Percentiles rank a stretch among this genome's conserved stretches.
phyloP scores from a whole-genome alignment of 2,329 filamentous ascomycete species.

The Fusarium sulawesiense region DNA sequence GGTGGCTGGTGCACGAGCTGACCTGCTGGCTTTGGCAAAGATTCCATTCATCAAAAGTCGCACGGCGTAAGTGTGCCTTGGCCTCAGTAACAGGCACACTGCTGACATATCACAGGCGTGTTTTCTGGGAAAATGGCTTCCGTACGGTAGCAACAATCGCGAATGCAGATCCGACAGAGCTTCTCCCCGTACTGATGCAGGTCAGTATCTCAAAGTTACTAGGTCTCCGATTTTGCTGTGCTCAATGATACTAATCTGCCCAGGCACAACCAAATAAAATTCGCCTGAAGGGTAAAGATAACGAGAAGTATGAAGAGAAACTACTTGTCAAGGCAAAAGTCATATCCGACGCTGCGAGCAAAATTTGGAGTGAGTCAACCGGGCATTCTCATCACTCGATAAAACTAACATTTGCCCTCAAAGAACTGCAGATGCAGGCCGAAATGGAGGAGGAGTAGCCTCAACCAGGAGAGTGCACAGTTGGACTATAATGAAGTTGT shows the following conservation, averaged over 20 bases:
- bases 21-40: conserved; percentile 76
- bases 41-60: conserved; percentile 82
- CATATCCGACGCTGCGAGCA: conserved; percentile 75
- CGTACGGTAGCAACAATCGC: conserved; percentile 75
- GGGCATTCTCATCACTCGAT: neutral
- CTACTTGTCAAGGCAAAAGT: conserved; percentile 73
- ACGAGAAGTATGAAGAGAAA: conserved; percentile 71
- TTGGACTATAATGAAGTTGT: neutral
- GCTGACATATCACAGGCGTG: conserved; percentile 50
- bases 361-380: conserved; percentile 70
- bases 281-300: conserved; percentile 64
- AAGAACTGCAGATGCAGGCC: conserved; percentile 64
- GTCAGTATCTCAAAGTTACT: conserved; percentile 52
- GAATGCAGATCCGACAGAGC: conserved; percentile 73
- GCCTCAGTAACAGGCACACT: neutral
- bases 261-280: conserved; percentile 75
- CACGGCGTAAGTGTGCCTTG: conserved; percentile 66
- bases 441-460: conserved; percentile 59
- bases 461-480: neutral
- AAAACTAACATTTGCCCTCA: conserved; percentile 4
- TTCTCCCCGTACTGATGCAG: conserved; percentile 79
- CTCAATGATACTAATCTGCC: neutral
- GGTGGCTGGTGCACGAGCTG: conserved; percentile 76
- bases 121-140: conserved; percentile 83
- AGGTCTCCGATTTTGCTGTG: neutral